A percentile compares a stretch with the other conserved stretches of the same genome.
Conservation (phyloP, 352 stramenopile genomes). For the Globisporangium megalacanthum region DNA sequence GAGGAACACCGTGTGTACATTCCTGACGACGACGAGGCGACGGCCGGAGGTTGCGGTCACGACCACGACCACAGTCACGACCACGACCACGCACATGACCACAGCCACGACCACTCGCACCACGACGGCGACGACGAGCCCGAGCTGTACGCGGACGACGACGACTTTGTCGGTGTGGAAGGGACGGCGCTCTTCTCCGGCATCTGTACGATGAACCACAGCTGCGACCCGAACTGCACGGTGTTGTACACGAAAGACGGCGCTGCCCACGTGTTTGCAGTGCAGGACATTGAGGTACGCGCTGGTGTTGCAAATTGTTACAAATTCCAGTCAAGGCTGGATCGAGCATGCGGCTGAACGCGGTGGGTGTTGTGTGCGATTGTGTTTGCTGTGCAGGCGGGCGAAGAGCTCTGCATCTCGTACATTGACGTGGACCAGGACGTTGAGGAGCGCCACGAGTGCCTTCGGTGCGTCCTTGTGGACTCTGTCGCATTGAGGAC, state of each 20-base stretch:
- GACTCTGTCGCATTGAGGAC: neutral
- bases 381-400: constrained; percentile 25
- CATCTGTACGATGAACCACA: constrained; percentile 97
- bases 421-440: constrained; percentile 91
- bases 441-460: constrained; percentile 72
- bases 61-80: constrained; percentile 22
- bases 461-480: constrained; percentile 42
- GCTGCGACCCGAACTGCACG: constrained; percentile 91
- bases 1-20: constrained; percentile 41
- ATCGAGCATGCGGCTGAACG: too few relatives aligned
- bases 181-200: constrained; percentile 91
- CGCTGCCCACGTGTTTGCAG: constrained; percentile 65
- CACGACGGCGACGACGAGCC: constrained; percentile 40
- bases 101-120: constrained; percentile 23
- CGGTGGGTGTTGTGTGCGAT: too few relatives aligned
- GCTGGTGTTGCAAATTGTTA: constrained; percentile 16
- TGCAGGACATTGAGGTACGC: constrained; percentile 45
- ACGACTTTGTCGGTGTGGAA: constrained; percentile 92
- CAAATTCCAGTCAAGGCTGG: too few relatives aligned
- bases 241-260: constrained; percentile 87
- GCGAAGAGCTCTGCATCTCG: constrained; percentile 93
- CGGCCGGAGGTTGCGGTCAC: constrained; percentile 16
- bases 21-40: constrained; percentile 26
- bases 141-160: constrained; percentile 36
- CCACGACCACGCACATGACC: constrained; percentile 24